Percentiles rank a stretch among this genome's conserved stretches.
Conservation (phyloP, 2,329 filamentous ascomycete species). For the Dryadomyces quercus-mongolicae region DNA sequence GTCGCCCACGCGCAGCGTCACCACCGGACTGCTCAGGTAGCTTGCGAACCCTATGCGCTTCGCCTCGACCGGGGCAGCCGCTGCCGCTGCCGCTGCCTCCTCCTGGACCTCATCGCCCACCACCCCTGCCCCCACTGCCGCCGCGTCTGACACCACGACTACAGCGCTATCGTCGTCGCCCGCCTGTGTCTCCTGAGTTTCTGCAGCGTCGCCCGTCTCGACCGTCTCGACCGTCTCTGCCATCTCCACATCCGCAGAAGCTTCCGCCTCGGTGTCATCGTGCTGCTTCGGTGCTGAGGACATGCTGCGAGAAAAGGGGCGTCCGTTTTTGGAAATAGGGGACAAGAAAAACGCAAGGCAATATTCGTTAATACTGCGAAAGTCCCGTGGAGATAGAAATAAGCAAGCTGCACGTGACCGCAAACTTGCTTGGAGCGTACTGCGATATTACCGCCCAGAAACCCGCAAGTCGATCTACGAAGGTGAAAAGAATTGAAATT, state of each 20-base stretch:
- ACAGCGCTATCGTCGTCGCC: not conserved
- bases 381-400: not conserved
- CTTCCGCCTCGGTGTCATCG: not conserved
- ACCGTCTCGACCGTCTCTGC: not conserved
- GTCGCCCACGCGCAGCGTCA: conserved; percentile 53
- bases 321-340: too few species aligned
- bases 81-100: not conserved
- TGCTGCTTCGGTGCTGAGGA: not conserved
- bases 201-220: too few species aligned
- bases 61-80: not conserved
- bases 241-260: not conserved
- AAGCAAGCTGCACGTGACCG: not conserved
- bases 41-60: conserved; percentile 34
- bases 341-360: not conserved
- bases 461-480: not conserved
- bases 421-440: not conserved
- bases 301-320: not conserved
- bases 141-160: too few species aligned
- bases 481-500: not conserved
- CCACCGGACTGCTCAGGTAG: conserved; percentile 57
- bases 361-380: not conserved
- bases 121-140: not conserved
- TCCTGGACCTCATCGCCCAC: not conserved
- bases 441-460: not conserved
- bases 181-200: not conserved